A percentile compares a stretch with the other conserved stretches of the same genome.
phyloP scores from a whole-genome alignment of 2,329 filamentous ascomycete species.

The Plectosphaerella cucumerina region DNA sequence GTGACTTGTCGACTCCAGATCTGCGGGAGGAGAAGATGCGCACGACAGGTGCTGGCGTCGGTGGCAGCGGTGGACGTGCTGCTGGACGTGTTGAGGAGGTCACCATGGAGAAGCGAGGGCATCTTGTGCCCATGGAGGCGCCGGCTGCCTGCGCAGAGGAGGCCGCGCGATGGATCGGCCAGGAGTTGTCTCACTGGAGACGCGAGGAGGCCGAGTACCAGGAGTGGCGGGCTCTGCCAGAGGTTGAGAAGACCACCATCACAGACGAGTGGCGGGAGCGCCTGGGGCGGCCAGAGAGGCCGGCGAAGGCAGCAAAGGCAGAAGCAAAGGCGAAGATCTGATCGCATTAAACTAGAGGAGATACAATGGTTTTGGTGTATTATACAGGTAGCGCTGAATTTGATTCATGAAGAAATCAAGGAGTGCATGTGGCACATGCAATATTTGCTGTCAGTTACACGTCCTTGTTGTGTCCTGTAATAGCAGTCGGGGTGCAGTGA shows the following conservation, averaged over 20 bases:
- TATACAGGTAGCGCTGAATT: no score
- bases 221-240: slow-evolving; percentile 47
- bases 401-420: no score
- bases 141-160: slow-evolving; percentile 61
- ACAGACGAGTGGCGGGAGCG: slow-evolving; percentile 53
- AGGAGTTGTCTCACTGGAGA: slow-evolving; percentile 55
- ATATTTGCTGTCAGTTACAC: no score
- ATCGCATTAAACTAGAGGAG: slow-evolving; percentile 2
- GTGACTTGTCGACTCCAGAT: slow-evolving; percentile 48
- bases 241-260: slow-evolving; percentile 51
- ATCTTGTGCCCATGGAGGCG: slow-evolving; percentile 81
- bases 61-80: slow-evolving; percentile 62
- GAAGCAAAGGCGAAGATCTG: slow-evolving; percentile 10
- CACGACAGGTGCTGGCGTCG: slow-evolving; percentile 59
- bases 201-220: slow-evolving; percentile 52
- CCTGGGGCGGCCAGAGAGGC: slow-evolving; percentile 27
- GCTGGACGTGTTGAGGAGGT: slow-evolving; percentile 65
- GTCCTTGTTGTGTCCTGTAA: no score
- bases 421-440: no score
- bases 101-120: slow-evolving; percentile 62
- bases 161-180: slow-evolving; percentile 51
- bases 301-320: slow-evolving; percentile 1
- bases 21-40: slow-evolving; percentile 53
- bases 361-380: neutral
- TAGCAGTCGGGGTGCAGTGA: no score